Evolutionary conservation across 2,329 filamentous ascomycete genomes (phyloP).

Genomic region (Aspergillus terreus): DNA sequence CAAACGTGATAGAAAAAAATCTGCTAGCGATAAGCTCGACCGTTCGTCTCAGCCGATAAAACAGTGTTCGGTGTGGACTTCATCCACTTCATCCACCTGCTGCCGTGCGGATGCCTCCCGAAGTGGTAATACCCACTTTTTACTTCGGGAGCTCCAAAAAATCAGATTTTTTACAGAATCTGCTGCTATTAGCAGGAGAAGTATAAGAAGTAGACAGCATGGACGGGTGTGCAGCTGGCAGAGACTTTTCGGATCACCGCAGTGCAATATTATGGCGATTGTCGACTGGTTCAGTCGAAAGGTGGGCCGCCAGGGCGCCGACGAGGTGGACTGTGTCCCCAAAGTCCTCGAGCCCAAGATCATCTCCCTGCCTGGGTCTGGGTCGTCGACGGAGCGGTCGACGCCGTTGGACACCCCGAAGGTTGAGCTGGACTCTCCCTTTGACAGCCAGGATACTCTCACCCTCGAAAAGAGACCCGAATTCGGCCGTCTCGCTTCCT

Average conservation of each 20-base stretch:
- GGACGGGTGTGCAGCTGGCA: background rate
- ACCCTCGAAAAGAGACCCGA: slow-evolving; percentile 24
- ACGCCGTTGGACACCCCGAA: slow-evolving; percentile 13
- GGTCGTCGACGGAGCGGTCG: background rate
- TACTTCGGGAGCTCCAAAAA: slow-evolving; percentile 1
- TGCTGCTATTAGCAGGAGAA: background rate
- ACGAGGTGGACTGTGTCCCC: background rate
- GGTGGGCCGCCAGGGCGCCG: background rate
- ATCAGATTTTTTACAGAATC: slow-evolving; percentile 2
- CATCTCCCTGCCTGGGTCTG: slow-evolving; percentile 8
- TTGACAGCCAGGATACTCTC: slow-evolving; percentile 16
- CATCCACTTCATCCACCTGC: background rate
- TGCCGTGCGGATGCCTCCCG: slow-evolving; percentile 3
- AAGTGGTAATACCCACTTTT: slow-evolving; percentile 7
- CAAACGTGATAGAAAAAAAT: too few relatives aligned
- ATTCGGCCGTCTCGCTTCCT: slow-evolving; percentile 34
- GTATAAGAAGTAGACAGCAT: background rate
- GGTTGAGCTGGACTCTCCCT: slow-evolving; percentile 13
- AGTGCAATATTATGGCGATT: background rate
- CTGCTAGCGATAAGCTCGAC: too few relatives aligned
- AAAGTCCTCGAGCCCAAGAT: slow-evolving; percentile 16
- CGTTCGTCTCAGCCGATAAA: too few relatives aligned
- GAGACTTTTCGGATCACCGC: background rate
- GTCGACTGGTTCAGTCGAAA: slow-evolving; percentile 1
- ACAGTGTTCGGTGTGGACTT: background rate